Percentiles rank a stretch among this genome's conserved stretches.
Evolutionary conservation across 2,329 filamentous ascomycete genomes (phyloP).

Genomic region (Myriosclerotinia curreyana): DNA sequence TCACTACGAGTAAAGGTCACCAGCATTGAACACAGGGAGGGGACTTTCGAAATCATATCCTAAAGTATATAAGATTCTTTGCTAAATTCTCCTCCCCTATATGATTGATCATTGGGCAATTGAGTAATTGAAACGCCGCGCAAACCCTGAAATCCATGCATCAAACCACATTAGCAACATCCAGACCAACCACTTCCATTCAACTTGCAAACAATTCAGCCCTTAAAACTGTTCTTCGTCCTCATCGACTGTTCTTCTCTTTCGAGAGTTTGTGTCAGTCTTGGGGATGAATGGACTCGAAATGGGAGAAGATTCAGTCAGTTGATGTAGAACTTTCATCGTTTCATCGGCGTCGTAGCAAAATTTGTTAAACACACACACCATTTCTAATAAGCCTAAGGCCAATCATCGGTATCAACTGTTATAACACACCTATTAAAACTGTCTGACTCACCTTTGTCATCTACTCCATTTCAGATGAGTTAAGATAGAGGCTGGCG

Average conservation of each 20-base stretch:
- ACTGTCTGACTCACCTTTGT: neutral
- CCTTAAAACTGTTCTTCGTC: neutral
- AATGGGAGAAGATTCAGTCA: too few species aligned
- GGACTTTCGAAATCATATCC: neutral
- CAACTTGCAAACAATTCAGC: too few species aligned
- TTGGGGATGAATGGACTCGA: neutral
- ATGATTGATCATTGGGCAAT: neutral
- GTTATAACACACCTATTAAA: neutral
- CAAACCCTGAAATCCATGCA: too few species aligned
- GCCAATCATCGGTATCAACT: neutral
- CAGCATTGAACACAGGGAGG: neutral
- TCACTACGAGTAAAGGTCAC: neutral
- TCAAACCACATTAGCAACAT: too few species aligned
- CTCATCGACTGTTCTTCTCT: neutral
- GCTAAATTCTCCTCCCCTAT: neutral
- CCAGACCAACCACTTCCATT: too few species aligned
- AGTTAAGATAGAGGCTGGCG: too few species aligned
- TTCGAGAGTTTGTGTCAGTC: neutral
- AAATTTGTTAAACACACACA: neutral
- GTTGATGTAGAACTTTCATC: too few species aligned
- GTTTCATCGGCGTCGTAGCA: too few species aligned
- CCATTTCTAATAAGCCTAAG: neutral
- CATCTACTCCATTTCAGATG: neutral
- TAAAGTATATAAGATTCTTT: neutral
- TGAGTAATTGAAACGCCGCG: too few species aligned